Conservation (phyloP, 1,139 yeast species). For the Torulaspora globosa region DNA sequence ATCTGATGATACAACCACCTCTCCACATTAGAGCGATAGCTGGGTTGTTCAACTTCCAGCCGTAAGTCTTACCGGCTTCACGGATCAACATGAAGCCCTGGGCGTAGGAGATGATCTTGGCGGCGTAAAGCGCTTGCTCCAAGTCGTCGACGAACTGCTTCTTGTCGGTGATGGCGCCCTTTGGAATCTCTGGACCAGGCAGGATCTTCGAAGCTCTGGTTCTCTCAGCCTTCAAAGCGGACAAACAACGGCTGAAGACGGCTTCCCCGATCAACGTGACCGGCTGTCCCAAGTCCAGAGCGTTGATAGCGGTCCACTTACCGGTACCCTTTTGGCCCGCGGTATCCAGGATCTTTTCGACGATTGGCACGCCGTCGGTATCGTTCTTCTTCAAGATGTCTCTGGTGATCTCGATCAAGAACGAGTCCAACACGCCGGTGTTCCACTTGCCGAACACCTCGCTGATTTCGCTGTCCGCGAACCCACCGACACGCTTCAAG, state of each 20-base stretch:
- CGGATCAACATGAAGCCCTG: conserved; percentile 99
- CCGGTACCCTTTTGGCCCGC: conserved; percentile 99
- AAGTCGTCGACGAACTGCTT: conserved; percentile 82
- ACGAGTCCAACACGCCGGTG: conserved; percentile 95
- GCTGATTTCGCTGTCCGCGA: conserved; percentile 88
- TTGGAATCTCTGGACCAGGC: conserved; percentile 68
- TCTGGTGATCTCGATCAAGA: conserved; percentile 94
- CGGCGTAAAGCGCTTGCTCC: conserved; percentile 98
- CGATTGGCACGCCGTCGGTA: conserved; percentile 83
- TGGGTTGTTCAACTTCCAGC: conserved; percentile 97
- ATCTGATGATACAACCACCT: conserved; percentile 99
- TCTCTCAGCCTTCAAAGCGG: conserved; percentile 91
- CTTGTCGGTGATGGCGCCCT: conserved; percentile 65
- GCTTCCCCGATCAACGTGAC: conserved; percentile 99
- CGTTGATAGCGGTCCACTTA: conserved; percentile 99
- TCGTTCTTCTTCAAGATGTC: conserved; percentile 88
- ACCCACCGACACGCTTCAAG: conserved; percentile 90
- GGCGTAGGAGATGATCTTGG: conserved; percentile 96
- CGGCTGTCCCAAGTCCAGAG: conserved; percentile 97
- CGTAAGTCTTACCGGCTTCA: conserved; percentile 96
- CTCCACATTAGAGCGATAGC: conserved; percentile 99
- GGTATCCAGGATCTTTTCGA: conserved; percentile 91
- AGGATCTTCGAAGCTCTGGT: conserved; percentile 73
- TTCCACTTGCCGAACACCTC: conserved; percentile 92
- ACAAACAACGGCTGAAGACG: conserved; percentile 92